These are phyloP conservation scores for Metarhizium robertsii DNA, from an alignment of 2,329 filamentous ascomycete species.

Conservation along the genomic window DNA sequence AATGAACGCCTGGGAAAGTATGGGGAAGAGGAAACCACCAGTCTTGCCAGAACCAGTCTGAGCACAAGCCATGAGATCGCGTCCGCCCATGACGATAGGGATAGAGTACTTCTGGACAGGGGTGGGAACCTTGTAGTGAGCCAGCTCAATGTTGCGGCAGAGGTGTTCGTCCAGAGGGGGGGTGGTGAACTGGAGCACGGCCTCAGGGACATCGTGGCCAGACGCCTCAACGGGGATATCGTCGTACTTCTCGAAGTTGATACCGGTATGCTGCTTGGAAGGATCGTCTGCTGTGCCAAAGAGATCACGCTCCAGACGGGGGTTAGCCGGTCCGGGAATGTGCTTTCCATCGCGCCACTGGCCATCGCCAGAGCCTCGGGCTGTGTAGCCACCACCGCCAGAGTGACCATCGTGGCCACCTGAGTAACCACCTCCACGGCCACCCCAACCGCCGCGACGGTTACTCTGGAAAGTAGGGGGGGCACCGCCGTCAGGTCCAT, in stretches of 20 bases:
- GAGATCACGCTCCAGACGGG: conserved; percentile 86
- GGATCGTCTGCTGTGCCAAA: conserved; percentile 84
- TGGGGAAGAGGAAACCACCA: conserved; percentile 98
- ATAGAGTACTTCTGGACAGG: conserved; percentile 99
- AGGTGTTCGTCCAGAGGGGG: conserved; percentile 93
- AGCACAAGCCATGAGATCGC: conserved; percentile 98
- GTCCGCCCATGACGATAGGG: conserved; percentile 94
- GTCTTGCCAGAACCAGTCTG: conserved; percentile 99
- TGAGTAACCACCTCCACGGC: conserved; percentile 23
- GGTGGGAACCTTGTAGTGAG: conserved; percentile 90
- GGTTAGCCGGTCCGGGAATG: conserved; percentile 78
- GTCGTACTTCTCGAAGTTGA: conserved; percentile 99
- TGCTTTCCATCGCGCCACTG: conserved; percentile 98
- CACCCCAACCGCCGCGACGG: conserved; percentile 23
- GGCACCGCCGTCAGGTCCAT: conserved; percentile 12
- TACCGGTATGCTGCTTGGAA: conserved; percentile 91
- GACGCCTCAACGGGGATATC: conserved; percentile 98
- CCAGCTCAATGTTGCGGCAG: conserved; percentile 83
- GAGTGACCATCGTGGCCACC: conserved; percentile 22
- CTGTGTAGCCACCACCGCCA: conserved; percentile 40
- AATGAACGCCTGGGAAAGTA: conserved; percentile 93
- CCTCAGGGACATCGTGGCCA: conserved; percentile 85
- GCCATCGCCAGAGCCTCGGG: conserved; percentile 85
- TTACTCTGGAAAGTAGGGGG: conserved; percentile 14
- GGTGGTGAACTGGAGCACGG: conserved; percentile 83